Evolutionary conservation across 192 early-diverging fungal species (phyloP).

Genomic region (Backusella luteola): DNA sequence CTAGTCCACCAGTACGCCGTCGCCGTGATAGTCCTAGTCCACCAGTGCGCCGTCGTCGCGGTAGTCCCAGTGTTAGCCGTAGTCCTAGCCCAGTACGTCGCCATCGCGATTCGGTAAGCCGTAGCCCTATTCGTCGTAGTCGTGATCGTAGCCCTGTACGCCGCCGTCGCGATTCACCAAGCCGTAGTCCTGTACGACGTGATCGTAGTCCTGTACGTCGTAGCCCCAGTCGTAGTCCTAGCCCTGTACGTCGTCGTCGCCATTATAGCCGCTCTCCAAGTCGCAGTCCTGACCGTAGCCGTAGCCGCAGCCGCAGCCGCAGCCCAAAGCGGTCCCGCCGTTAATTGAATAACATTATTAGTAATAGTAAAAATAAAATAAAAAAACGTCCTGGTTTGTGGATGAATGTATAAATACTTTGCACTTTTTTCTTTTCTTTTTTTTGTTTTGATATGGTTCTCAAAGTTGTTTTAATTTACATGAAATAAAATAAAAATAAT

Average conservation of each 20-base stretch:
- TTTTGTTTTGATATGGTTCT: background rate
- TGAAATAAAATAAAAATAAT: background rate
- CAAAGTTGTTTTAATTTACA: background rate
- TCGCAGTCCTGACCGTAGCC: background rate
- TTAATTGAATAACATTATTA: background rate
- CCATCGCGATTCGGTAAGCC: background rate
- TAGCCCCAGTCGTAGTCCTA: background rate
- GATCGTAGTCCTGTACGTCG: background rate
- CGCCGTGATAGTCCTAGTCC: background rate
- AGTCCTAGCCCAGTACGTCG: background rate
- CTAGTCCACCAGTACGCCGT: background rate
- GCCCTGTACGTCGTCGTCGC: background rate
- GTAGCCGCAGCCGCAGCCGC: background rate
- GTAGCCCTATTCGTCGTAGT: background rate
- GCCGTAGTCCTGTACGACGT: background rate
- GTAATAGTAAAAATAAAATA: background rate
- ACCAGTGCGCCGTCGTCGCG: background rate
- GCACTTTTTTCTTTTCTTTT: background rate
- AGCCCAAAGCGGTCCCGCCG: background rate
- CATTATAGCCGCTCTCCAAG: background rate
- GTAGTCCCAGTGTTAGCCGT: background rate
- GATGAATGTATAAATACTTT: constrained; percentile 3
- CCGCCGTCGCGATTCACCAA: background rate
- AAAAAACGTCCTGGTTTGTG: background rate
- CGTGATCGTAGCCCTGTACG: background rate